A percentile compares a stretch with the other conserved stretches of the same genome.
These are phyloP conservation scores for Ligustrum vulgare DNA, from an alignment of 257 asterid species.

Conservation along the genomic window DNA sequence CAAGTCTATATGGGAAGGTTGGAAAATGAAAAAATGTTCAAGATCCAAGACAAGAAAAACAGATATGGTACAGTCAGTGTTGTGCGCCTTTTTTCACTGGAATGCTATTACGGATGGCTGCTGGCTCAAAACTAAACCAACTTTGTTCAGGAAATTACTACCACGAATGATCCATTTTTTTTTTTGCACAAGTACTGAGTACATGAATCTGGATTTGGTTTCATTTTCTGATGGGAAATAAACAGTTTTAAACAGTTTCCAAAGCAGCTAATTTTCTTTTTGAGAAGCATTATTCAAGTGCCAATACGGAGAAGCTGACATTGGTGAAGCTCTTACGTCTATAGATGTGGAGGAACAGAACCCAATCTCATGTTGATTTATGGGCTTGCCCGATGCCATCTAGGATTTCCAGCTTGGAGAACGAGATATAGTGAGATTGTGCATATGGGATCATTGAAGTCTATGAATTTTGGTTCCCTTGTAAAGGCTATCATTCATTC, in stretches of 20 bases:
- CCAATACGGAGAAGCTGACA: slow-evolving; percentile 44
- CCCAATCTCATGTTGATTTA: slow-evolving; percentile 63
- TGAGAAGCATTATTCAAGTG: slow-evolving; percentile 47
- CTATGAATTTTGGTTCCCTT: slow-evolving; percentile 72
- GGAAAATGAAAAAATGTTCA: slow-evolving; percentile 37
- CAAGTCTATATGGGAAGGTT: slow-evolving; percentile 54
- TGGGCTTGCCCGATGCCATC: slow-evolving; percentile 52
- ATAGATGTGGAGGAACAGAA: slow-evolving; percentile 57
- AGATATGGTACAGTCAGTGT: background rate
- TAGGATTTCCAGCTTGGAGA: slow-evolving; percentile 60
- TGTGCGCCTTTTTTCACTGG: background rate
- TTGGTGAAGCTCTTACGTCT: slow-evolving; percentile 65
- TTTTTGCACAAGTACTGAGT: slow-evolving; percentile 37
- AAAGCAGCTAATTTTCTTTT: slow-evolving; percentile 76
- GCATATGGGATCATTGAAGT: slow-evolving; percentile 63
- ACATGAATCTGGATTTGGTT: slow-evolving; percentile 59
- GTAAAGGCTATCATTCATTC: slow-evolving; percentile 73
- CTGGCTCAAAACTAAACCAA: slow-evolving; percentile 19
- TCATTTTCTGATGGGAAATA: slow-evolving; percentile 79
- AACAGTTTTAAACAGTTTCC: slow-evolving; percentile 77
- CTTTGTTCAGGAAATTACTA: slow-evolving; percentile 41
- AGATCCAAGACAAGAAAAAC: slow-evolving; percentile 19
- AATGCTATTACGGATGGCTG: slow-evolving; percentile 20
- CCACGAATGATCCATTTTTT: slow-evolving; percentile 28
- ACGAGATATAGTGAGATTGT: slow-evolving; percentile 51